phyloP scores from a whole-genome alignment of 306 rosid species.

The Inga leiocalycina region DNA sequence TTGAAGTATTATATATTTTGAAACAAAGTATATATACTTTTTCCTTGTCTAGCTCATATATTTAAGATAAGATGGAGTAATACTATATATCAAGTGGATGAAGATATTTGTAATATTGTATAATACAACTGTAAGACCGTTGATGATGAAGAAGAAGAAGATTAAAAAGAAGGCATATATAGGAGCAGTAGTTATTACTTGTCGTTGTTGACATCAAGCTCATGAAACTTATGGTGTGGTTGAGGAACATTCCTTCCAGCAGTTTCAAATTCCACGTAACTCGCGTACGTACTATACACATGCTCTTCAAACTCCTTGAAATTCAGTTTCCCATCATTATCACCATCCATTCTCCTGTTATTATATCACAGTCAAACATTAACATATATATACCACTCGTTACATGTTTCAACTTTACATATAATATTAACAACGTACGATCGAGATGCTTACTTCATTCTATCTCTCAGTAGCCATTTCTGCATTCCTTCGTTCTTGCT shows the following conservation, averaged over 20 bases:
- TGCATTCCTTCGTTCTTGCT: slow-evolving; percentile 51
- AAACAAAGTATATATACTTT: no score
- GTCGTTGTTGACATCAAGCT: slow-evolving; percentile 72
- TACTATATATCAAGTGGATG: no score
- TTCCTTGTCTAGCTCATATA: no score
- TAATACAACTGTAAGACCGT: no score
- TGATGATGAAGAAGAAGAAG: no score
- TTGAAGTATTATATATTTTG: no score
- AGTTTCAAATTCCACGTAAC: slow-evolving; percentile 56
- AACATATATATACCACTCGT: neutral
- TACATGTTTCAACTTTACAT: neutral
- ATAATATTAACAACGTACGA: neutral
- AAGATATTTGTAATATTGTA: no score
- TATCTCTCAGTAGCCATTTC: slow-evolving; percentile 66
- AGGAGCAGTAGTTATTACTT: slow-evolving; percentile 32
- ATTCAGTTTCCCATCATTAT: slow-evolving; percentile 61
- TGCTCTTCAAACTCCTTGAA: slow-evolving; percentile 55
- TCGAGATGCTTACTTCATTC: slow-evolving; percentile 46
- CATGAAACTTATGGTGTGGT: slow-evolving; percentile 49
- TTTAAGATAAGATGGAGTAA: no score
- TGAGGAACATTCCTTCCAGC: slow-evolving; percentile 36
- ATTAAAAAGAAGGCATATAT: no score
- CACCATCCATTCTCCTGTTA: slow-evolving; percentile 57
- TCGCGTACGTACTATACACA: slow-evolving; percentile 50
- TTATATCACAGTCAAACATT: neutral